Evolutionary conservation across 768 basidiomycete genomes (phyloP), one percentile per base, ranked within the genome.

Genomic region (Mycena sanguinolenta): DNA sequence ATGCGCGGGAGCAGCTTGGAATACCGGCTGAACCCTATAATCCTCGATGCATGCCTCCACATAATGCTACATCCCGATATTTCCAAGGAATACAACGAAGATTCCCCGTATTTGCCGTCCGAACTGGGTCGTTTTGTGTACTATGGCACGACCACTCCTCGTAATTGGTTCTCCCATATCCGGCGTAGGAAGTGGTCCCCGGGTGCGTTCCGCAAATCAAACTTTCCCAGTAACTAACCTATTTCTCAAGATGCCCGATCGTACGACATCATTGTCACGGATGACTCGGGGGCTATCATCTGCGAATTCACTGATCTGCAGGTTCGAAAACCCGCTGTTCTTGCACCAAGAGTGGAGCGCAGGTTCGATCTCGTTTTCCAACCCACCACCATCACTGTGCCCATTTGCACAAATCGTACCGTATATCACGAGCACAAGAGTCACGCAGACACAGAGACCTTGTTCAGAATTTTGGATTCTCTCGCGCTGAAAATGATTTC

Each of bases 121-220:
- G n/a, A 17, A 1, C 14, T 68, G 0, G 67, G 50, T 30, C 54
- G 50, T 25, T 68, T 68, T 42, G 32, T 57, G 10, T 62, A 46
- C 25, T 57, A 68, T 50, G 60, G 25, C 65, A 19, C 30, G 25
- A n/a, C 6, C 12, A 13, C 5, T 9, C 19, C 36, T 7, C 58
- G 63, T 17, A 70, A 70, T 21, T 70, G 69, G 69, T 60, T 59
- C 50, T 64, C 63, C 0, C 58, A 65, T 23, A 60, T 70, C 14
- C 27, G 9, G 4, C 58, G 27, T 7, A 36, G 50, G 1, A 23
- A 19, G 32, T 70, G 69, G 69, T 32, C 50, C 1, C 69, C 63
- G 21, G 69, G 69, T 70, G n/a, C n/a, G n/a, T n/a, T n/a, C n/a
- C n/a, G n/a, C n/a, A n/a, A 19, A 21, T 23, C 6, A 21, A 28